Evolutionary conservation across 495 filamentous ascomycete species (phyloP), one percentile per base, ranked within the genome.

Genomic region (Xylaria castorea): DNA sequence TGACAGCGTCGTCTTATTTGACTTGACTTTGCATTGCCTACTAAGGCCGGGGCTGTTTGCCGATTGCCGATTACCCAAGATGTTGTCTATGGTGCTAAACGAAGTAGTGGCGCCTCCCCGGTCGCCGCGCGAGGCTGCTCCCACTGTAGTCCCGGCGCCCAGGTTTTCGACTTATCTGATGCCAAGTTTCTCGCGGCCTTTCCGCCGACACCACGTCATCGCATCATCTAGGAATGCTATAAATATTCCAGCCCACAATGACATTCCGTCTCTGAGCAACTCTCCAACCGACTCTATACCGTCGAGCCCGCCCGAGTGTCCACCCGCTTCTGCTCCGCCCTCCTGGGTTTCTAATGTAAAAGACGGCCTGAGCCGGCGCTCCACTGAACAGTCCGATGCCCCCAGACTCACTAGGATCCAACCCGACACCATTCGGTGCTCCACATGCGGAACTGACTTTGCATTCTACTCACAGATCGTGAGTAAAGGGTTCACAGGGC

Each of bases 401-500:
- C 61, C 73, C 12, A 73, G 50, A 55, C 75, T 86, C 44, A 53
- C 80, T 36, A 81, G 79, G 40, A 73, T 77, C 51, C 80, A 79
- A 7, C 81, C 85, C 9, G 77, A 82, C 74, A 86, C 82, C 63
- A 87, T 98, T 65, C 90, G 90, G 71, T 98, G 94, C 82, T 82
- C 87, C 57, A 87, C 83, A 62, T 98, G 94, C 81, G 84, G 90
- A 53, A 82, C 90, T 60, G 92, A 97, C 78, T 84, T 97, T 30
- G 93, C 92, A 73, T 88, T 91, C 74, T 88, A 87, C 38, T 88
- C 87, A 34, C 93, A 96, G 77, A 94, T 97, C 68, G 90, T 97
- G 76, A 92, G 89, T 83, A 97, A 95, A 84, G 93, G 94, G 60
- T 98, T 98, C 83, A 95, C 91, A 27, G 94, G 95, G 65, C 92